These are phyloP conservation scores for Pseudogymnoascus sp. DNA, from an alignment of 2,329 filamentous ascomycete species.

Conservation along the genomic window DNA sequence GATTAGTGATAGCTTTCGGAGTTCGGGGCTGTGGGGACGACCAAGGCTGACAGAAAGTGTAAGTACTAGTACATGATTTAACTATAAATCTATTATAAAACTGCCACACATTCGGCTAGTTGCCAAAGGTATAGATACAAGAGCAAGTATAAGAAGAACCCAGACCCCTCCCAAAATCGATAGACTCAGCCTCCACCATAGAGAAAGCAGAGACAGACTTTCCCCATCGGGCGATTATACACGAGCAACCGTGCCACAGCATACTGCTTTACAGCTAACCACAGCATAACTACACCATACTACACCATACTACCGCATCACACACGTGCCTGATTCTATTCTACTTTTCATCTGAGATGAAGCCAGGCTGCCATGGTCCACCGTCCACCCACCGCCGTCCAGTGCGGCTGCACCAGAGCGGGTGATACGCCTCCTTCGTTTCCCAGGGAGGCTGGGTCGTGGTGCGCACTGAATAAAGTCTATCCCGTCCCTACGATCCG, in stretches of 20 bases:
- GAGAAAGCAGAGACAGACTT: background rate
- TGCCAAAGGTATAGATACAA: background rate
- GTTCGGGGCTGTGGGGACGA: background rate
- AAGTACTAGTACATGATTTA: background rate
- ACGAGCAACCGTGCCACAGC: background rate
- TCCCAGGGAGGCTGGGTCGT: too few species aligned
- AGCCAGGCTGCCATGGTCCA: too few species aligned
- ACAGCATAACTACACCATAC: background rate
- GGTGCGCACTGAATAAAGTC: background rate
- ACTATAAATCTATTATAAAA: background rate
- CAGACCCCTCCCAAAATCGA: background rate
- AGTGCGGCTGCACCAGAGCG: too few species aligned
- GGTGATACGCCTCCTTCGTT: too few species aligned
- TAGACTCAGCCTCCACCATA: background rate
- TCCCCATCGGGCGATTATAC: slow-evolving; percentile 4
- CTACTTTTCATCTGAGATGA: background rate
- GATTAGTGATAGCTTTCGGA: background rate
- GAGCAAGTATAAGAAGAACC: background rate
- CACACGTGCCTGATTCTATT: background rate
- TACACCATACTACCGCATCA: background rate
- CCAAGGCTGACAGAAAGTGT: background rate
- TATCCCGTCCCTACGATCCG: background rate
- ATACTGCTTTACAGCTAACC: background rate
- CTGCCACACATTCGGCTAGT: background rate
- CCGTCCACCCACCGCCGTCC: too few species aligned